Evolutionary conservation across 179 eudicot species (phyloP).

Genomic region (Gypsophila paniculata): DNA sequence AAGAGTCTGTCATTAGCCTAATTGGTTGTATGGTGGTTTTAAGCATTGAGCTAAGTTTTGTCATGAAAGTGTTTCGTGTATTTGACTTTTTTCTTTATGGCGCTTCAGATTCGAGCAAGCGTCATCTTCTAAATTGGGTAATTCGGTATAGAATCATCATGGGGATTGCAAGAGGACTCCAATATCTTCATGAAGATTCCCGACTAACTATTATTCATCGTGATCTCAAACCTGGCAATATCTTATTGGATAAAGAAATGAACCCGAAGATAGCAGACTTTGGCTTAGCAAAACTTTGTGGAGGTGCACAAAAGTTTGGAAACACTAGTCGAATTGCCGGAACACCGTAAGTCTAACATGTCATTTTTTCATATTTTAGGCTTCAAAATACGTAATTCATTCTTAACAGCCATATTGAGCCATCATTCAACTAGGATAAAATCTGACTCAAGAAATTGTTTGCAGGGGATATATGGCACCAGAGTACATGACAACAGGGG

Average conservation of each 20-base stretch:
- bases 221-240: conserved; percentile 42
- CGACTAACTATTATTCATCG: conserved; percentile 47
- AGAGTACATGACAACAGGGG: conserved; percentile 27
- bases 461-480: conserved; percentile 44
- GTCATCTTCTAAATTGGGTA: conserved; percentile 25
- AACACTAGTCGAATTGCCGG: conserved; percentile 29
- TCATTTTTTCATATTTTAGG: background rate
- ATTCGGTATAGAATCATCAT: conserved; percentile 25
- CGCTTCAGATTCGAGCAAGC: conserved; percentile 24
- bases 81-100: background rate
- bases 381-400: background rate
- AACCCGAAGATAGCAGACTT: conserved; percentile 40
- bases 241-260: conserved; percentile 34
- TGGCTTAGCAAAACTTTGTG: conserved; percentile 37
- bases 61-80: background rate
- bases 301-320: conserved; percentile 28
- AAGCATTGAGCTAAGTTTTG: background rate
- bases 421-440: too few relatives aligned
- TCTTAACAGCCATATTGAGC: too few relatives aligned
- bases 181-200: conserved; percentile 49
- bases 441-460: conserved; percentile 1
- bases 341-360: conserved; percentile 25
- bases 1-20: too few relatives aligned
- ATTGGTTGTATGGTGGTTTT: background rate
- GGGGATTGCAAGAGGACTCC: conserved; percentile 31